Evolutionary conservation across 805 yeast species (phyloP), one percentile per base, ranked within the genome.

Genomic region (Candida lessepsii): DNA sequence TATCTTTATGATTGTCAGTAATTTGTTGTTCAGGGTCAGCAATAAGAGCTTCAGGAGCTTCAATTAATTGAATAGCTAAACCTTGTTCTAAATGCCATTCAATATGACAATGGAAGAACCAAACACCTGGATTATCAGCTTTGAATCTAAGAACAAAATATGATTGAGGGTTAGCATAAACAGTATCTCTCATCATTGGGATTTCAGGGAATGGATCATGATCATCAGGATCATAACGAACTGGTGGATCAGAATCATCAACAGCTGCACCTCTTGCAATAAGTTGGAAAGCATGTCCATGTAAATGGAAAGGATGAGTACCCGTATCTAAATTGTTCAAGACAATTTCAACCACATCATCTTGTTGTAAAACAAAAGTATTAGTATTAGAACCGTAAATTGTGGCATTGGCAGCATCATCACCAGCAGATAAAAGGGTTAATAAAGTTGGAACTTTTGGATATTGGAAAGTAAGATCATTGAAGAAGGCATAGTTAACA

Each of bases 71-170:
- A 37, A 83, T 68, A 6, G 90, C 90, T 40, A 85, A 70, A 20
- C 95, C 95, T 65, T 85, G 93, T 50, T 80, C 83, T 58, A 85
- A 74, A 63, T 85, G 95, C 83, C 89, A 85, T 54, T 85, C 91
- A 40, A 85, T 77, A 56, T 86, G 96, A 63, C 97, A 89, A 59
- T 89, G 97, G 80, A 89, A 85, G 46, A 84, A 78, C 96, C 96
- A 90, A 18, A 88, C 81, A 42, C 97, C 97, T 2, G 96, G 96
- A 54, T 90, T 89, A 53, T 84, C 79, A 9, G 96, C 88, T 51
- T 67, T 74, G 60, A 87, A 87, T 49, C 96, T 70, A 23, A 80
- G 55, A 13, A 82, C 89, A 37, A 81, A 60, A 57, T 80, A 76
- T 2, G 90, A 86, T 51, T 81, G 80, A 24, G 83, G 78, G 37